Conservation (phyloP, 2,329 filamentous ascomycete genomes). For the Penicillium sclerotiorum region DNA sequence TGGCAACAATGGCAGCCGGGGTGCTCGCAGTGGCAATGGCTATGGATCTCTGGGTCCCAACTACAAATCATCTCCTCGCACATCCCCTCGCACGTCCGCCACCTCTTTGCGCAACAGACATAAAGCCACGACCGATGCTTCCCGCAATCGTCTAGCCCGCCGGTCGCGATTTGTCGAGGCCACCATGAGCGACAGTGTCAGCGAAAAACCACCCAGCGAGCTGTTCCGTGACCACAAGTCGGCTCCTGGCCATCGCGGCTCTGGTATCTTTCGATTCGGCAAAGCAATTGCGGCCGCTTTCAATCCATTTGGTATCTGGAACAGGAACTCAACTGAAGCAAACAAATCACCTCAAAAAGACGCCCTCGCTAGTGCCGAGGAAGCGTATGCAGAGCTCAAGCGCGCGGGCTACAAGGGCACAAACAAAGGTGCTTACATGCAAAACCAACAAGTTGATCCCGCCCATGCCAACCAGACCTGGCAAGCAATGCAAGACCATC, state of each 20-base stretch:
- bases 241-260: constrained; percentile 37
- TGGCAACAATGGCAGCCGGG: constrained; percentile 17
- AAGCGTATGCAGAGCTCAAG: constrained; percentile 58
- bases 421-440: constrained; percentile 35
- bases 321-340: constrained; percentile 44
- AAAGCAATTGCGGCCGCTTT: constrained; percentile 57
- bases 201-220: constrained; percentile 68
- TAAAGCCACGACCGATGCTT: constrained; percentile 20
- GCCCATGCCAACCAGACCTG: constrained; percentile 38
- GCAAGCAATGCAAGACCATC: constrained; percentile 34
- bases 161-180: constrained; percentile 74
- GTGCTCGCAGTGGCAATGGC: constrained; percentile 12
- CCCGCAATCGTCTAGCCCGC: constrained; percentile 47
- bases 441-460: constrained; percentile 21
- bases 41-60: constrained; percentile 2
- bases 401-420: constrained; percentile 52
- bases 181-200: constrained; percentile 81
- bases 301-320: constrained; percentile 55
- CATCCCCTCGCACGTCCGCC: constrained; percentile 22
- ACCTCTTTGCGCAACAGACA: constrained; percentile 22
- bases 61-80: constrained; percentile 19
- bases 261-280: constrained; percentile 58
- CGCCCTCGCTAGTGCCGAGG: constrained; percentile 52
- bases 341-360: constrained; percentile 41
- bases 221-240: constrained; percentile 57